A percentile compares a stretch with the other conserved stretches of the same genome.
Evolutionary conservation across 805 yeast species (phyloP).

Genomic region (Teunomyces atbi): DNA sequence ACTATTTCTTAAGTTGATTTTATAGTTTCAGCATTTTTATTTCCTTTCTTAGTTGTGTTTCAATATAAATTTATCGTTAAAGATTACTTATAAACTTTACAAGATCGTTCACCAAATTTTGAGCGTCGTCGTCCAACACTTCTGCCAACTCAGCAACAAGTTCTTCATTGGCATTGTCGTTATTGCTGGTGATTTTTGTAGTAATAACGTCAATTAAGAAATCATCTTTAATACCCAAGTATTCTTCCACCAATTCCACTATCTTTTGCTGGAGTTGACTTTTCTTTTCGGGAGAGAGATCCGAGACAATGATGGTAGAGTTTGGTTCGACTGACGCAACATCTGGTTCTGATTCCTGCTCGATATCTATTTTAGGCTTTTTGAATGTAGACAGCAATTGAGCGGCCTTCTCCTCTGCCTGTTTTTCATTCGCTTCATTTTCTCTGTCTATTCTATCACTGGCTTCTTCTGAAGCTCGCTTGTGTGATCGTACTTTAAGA

Average conservation of each 20-base stretch:
- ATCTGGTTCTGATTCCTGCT: conserved; percentile 4
- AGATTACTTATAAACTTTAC: conserved; percentile 22
- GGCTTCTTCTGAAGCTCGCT: conserved; percentile 41
- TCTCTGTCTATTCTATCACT: conserved; percentile 40
- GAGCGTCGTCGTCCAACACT: conserved; percentile 50
- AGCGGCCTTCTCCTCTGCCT: conserved; percentile 10
- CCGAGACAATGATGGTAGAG: conserved; percentile 7
- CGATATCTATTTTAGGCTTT: conserved; percentile 2
- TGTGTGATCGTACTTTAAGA: conserved; percentile 35
- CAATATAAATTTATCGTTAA: not conserved
- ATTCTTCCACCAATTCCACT: conserved; percentile 47
- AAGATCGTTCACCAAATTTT: conserved; percentile 39
- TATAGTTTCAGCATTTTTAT: not conserved
- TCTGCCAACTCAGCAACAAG: conserved; percentile 49
- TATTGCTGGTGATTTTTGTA: conserved; percentile 31
- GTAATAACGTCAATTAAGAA: conserved; percentile 45
- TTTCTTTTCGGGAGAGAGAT: conserved; percentile 13
- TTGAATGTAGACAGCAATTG: conserved; percentile 14
- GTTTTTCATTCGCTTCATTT: conserved; percentile 27
- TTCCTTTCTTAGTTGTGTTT: conserved; percentile 1
- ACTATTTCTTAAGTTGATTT: not conserved
- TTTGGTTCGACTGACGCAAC: not conserved
- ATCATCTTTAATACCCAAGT: conserved; percentile 53
- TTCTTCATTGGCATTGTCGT: conserved; percentile 28
- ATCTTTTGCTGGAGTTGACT: conserved; percentile 33